phyloP scores from a whole-genome alignment of 139 green algal genomes.

The Limnomonas spitsbergensis region DNA sequence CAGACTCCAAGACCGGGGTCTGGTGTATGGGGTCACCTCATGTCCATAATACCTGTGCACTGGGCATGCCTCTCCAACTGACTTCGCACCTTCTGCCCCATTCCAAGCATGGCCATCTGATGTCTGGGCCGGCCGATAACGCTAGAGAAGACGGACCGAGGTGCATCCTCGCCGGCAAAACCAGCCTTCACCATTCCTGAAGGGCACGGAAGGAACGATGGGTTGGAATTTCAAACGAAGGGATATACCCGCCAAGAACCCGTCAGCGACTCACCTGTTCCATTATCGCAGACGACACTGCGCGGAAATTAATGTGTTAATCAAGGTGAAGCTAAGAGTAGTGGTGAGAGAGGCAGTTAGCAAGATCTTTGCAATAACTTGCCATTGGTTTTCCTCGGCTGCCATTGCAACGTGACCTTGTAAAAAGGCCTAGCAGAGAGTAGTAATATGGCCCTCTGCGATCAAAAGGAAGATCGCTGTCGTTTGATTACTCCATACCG shows the following conservation, averaged over 20 bases:
- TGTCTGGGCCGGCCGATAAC: slow-evolving; percentile 32
- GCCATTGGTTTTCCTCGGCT: slow-evolving; percentile 16
- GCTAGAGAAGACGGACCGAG: slow-evolving; percentile 36
- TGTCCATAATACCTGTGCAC: too few species aligned
- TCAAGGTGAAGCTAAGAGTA: not conserved
- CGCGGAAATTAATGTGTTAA: too few species aligned
- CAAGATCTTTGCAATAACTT: not conserved
- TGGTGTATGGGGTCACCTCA: too few species aligned
- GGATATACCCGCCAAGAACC: not conserved
- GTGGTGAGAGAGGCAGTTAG: not conserved
- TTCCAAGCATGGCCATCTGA: slow-evolving; percentile 37
- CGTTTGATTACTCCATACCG: too few species aligned
- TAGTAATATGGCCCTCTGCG: too few species aligned
- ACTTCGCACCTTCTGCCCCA: slow-evolving; percentile 68
- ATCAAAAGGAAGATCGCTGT: too few species aligned
- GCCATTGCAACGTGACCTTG: too few species aligned
- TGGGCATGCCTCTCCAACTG: too few species aligned
- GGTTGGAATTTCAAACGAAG: not conserved
- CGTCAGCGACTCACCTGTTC: slow-evolving; percentile 10
- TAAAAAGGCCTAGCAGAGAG: too few species aligned
- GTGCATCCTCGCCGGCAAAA: slow-evolving; percentile 41
- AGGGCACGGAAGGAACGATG: not conserved
- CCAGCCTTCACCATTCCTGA: slow-evolving; percentile 23
- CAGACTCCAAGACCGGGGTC: too few species aligned
- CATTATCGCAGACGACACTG: slow-evolving; percentile 18